Base-by-base conservation (phyloP, 2,329 filamentous ascomycete species). In the Thielaviopsis populi region DNA sequence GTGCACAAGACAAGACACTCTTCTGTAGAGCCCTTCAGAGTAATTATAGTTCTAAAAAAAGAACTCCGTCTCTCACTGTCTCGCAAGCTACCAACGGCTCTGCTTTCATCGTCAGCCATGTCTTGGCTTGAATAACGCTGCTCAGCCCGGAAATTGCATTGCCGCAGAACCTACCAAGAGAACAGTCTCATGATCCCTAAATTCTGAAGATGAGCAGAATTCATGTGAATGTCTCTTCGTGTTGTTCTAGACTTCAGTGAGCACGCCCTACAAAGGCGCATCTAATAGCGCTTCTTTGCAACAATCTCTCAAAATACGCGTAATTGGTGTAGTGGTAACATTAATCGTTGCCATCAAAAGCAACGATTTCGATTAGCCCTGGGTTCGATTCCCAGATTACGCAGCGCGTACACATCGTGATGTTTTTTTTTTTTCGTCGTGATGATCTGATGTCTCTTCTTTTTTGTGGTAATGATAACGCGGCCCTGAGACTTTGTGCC, bases 281-380 rank as follows among this genome's bases (percentile, higher is more conserved):
- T 19, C 3, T 50, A 50, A 24, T 19, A 24, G 2, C 46, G 10
- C 11, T 15, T 43, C n/a, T 27, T 7, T 11, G 1, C 40, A 60
- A 43, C 19, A 60, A 42, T 37, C 3, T 1, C 33, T 41, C 8
- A 58, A 33, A 1, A 43, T 15, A 13, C n/a, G 48, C 62, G 63
- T 65, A 65, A 65, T 65, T 65, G 63, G 63, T 65, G 63, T 65
- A 65, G 63, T 65, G 63, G 63, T 65, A 65, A 65, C 63, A 65
- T 65, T 65, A 65, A 65, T 65, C 63, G 63, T 65, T 65, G 63
- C 63, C 63, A 65, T 65, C 59, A 22, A 37, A 54, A 59, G 63
- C 56, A 65, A 59, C 62, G 59, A 65, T 65, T 60, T 65, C 63
- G 63, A 65, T 62, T 65, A 65, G 63, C 63, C 63, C 63, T 65